A percentile compares a stretch with the other conserved stretches of the same genome.
These are phyloP conservation scores for Teunomyces panamensis DNA, from an alignment of 805 yeast genomes.

Conservation along the genomic window DNA sequence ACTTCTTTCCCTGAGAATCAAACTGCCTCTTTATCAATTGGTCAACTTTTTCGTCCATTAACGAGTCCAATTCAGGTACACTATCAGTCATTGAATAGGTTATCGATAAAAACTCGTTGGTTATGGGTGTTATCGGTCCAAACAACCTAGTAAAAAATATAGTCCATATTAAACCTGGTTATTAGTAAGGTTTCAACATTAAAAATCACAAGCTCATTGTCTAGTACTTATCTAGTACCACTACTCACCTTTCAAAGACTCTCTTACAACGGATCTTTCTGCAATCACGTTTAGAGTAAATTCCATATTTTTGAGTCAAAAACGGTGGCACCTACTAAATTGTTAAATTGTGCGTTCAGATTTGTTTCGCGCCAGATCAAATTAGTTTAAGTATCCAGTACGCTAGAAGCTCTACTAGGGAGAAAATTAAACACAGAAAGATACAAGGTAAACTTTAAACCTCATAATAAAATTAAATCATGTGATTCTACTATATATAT, in stretches of 20 bases:
- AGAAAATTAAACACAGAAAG: not conserved
- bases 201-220: not conserved
- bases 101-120: constrained; percentile 54
- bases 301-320: constrained; percentile 32
- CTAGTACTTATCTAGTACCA: not conserved
- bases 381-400: not conserved
- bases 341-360: constrained; percentile 1
- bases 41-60: constrained; percentile 37
- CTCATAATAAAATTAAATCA: not conserved
- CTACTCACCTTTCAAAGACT: constrained; percentile 50
- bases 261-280: constrained; percentile 53
- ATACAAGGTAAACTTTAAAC: not conserved
- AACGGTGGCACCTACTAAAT: not conserved
- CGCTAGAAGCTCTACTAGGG: not conserved
- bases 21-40: constrained; percentile 28
- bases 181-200: constrained; percentile 3
- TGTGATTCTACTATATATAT: not conserved
- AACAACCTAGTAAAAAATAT: constrained; percentile 68
- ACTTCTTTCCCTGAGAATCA: constrained; percentile 15
- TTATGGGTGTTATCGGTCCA: constrained; percentile 58
- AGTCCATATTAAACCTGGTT: constrained; percentile 56
- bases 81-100: constrained; percentile 54
- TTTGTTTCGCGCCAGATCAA: constrained; percentile 1
- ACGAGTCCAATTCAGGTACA: constrained; percentile 47
- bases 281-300: constrained; percentile 46